Percentiles rank a stretch among this genome's conserved stretches.
Conservation (phyloP, 352 stramenopile species). For the Pythium phragmiticola region DNA sequence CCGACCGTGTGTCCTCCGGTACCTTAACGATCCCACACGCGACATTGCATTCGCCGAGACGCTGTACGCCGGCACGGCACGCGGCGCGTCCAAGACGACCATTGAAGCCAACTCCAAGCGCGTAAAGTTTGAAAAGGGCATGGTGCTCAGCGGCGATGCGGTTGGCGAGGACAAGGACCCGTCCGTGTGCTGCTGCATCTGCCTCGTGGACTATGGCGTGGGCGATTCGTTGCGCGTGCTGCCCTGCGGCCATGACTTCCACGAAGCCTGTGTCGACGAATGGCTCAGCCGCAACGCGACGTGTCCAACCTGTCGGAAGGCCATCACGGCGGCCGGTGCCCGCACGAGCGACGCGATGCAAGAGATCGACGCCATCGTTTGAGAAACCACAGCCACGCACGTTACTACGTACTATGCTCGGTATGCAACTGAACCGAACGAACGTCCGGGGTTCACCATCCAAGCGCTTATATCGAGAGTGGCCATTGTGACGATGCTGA, state of each 20-base stretch:
- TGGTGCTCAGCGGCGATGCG: constrained; percentile 1
- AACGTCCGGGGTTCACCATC: no score
- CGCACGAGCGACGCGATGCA: constrained; percentile 3
- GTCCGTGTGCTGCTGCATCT: constrained; percentile 24
- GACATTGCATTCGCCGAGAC: constrained; percentile 12
- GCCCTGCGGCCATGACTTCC: constrained; percentile 26
- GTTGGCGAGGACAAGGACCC: constrained; percentile 5
- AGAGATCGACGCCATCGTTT: constrained; percentile 23
- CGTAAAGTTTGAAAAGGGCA: constrained; percentile 15
- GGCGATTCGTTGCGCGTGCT: constrained; percentile 21
- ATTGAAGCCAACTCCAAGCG: constrained; percentile 21
- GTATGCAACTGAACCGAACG: no score
- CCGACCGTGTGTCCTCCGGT: constrained; percentile 23
- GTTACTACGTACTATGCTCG: neutral
- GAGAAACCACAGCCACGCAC: neutral
- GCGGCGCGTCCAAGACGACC: constrained; percentile 16
- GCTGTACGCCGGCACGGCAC: constrained; percentile 8
- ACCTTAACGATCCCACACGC: constrained; percentile 16
- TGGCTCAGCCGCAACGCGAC: constrained; percentile 27
- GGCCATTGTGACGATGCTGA: no score
- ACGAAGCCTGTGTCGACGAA: constrained; percentile 26
- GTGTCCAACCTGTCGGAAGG: constrained; percentile 26
- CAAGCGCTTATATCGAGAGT: no score
- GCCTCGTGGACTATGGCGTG: constrained; percentile 26
- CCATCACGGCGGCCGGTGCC: neutral